Evolutionary conservation across 441 rosid species (phyloP), one percentile per base, ranked within the genome.

Genomic region (Erysimum pusillum): DNA sequence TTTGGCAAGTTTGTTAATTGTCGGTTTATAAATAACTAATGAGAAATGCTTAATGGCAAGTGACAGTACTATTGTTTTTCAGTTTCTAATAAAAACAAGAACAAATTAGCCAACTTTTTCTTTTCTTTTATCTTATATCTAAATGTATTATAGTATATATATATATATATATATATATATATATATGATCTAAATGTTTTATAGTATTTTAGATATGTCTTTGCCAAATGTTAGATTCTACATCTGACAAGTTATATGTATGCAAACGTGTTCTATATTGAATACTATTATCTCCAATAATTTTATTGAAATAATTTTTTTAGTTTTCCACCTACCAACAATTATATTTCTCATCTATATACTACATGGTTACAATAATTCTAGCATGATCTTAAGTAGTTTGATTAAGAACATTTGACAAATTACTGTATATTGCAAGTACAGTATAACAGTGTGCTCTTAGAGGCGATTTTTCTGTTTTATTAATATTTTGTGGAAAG

Each of bases 201-300:
- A 25, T 63, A 28, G 53, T 63, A 25, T 63, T 25, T 63, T 63
- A 63, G n/a, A 28, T 5, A 45, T 45, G 35, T 63, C 54, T 72
- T 62, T 53, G 61, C 63, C 74, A 75, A 51, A 60, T 68, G 70
- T 61, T 76, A 69, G 80, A 76, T 76, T 76, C 71, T 69, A 35
- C 44, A 63, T 42, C 79, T 76, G 79, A 76, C 70, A 76, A 54
- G 60, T 25, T 25, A 63, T 9, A 45, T 62, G 63, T 70, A 76
- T 63, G 46, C 66, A 63, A 70, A 44, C 71, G 60, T 76, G 80
- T 66, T 76, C 57, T 76, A 12, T 41, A 15, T 34, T 44, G 65
- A 53, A 76, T 53, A 69, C 49, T 52, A 20, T 28, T 58, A 14
- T 44, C 64, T 67, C 73, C 18, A 38, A 14, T 5, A 63, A 53